Evolutionary conservation across 1,139 yeast genomes (phyloP).

Genomic region (Sugiyamaella paludigena): DNA sequence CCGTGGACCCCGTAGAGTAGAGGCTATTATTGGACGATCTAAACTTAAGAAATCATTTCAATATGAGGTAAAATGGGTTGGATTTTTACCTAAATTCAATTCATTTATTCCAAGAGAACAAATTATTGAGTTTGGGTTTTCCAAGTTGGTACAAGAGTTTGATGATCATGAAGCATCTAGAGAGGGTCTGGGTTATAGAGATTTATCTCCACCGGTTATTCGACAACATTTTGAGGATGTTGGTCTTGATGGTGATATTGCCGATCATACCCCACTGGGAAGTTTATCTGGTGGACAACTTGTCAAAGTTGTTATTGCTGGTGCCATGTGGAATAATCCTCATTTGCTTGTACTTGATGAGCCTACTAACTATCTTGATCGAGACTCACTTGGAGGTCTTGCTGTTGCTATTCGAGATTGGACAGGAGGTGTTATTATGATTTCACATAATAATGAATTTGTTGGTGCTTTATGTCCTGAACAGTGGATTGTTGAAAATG

Average conservation of each 20-base stretch:
- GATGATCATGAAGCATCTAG: slow-evolving; percentile 98
- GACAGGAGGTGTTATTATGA: slow-evolving; percentile 98
- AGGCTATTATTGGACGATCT: slow-evolving; percentile 96
- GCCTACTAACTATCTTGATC: slow-evolving; percentile 96
- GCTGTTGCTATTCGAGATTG: slow-evolving; percentile 97
- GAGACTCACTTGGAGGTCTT: slow-evolving; percentile 96
- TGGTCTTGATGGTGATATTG: slow-evolving; percentile 96
- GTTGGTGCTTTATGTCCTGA: slow-evolving; percentile 98
- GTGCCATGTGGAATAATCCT: slow-evolving; percentile 99
- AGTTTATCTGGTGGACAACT: slow-evolving; percentile 97
- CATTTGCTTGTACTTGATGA: slow-evolving; percentile 95
- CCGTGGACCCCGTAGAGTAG: slow-evolving; percentile 81
- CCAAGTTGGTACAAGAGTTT: slow-evolving; percentile 83
- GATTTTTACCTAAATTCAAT: slow-evolving; percentile 89
- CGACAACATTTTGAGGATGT: slow-evolving; percentile 96
- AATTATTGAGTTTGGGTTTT: slow-evolving; percentile 78
- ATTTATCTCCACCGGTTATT: slow-evolving; percentile 83
- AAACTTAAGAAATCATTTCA: slow-evolving; percentile 95
- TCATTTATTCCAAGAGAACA: slow-evolving; percentile 89
- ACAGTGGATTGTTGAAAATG: slow-evolving; percentile 96
- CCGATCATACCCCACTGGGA: slow-evolving; percentile 96
- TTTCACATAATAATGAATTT: slow-evolving; percentile 94
- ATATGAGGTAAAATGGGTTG: slow-evolving; percentile 94
- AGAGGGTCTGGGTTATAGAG: slow-evolving; percentile 97
- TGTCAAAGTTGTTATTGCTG: slow-evolving; percentile 97